Evolutionary conservation across 2,329 filamentous ascomycete genomes (phyloP).

Genomic region (Hysterium pulicare): DNA sequence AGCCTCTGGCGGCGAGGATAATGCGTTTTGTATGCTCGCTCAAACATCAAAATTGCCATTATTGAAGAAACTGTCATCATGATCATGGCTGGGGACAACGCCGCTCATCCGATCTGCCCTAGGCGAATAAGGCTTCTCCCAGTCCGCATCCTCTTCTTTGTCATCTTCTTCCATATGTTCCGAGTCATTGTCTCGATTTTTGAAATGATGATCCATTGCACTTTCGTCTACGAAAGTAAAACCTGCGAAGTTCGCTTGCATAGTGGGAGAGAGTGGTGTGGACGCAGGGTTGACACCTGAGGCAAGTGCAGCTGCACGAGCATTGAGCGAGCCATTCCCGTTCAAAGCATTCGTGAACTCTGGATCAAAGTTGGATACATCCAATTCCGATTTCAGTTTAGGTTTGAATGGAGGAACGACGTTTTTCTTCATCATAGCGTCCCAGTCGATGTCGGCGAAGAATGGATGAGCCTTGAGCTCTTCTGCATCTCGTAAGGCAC

Average conservation of each 20-base stretch:
- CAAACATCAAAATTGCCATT: slow-evolving; percentile 38
- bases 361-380: slow-evolving; percentile 97
- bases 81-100: slow-evolving; percentile 44
- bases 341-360: slow-evolving; percentile 96
- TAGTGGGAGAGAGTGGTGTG: slow-evolving; percentile 88
- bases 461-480: slow-evolving; percentile 94
- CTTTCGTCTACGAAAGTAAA: slow-evolving; percentile 99
- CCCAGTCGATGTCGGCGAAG: slow-evolving; percentile 93
- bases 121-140: slow-evolving; percentile 38
- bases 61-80: slow-evolving; percentile 48
- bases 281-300: slow-evolving; percentile 78
- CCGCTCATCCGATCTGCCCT: slow-evolving; percentile 52
- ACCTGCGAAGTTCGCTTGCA: slow-evolving; percentile 96
- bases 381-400: slow-evolving; percentile 90
- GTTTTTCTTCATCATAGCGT: slow-evolving; percentile 79
- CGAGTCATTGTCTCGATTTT: slow-evolving; percentile 37
- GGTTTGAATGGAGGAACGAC: slow-evolving; percentile 97
- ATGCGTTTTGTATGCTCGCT: too few species aligned
- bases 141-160: slow-evolving; percentile 40
- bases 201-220: slow-evolving; percentile 80
- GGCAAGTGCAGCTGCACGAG: slow-evolving; percentile 81
- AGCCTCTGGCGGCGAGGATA: too few species aligned
- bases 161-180: slow-evolving; percentile 47
- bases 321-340: slow-evolving; percentile 80
- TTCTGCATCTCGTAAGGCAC: slow-evolving; percentile 84